phyloP scores from a whole-genome alignment of 371 early-diverging fungal genomes.

The Rhizopus sp. region DNA sequence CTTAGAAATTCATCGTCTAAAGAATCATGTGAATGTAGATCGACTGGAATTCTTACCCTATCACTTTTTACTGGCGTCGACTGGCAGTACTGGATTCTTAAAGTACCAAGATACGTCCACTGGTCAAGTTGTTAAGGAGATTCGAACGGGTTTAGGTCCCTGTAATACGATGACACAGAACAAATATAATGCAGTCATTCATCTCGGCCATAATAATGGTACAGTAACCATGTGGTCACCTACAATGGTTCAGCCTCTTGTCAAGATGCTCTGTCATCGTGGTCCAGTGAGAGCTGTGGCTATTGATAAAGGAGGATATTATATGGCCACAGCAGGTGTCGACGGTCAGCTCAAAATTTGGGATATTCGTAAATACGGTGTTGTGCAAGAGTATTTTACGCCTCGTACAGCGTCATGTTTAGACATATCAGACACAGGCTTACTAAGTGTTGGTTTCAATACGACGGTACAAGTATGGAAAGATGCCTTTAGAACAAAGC shows the following conservation, averaged over 20 bases:
- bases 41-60: slow-evolving; percentile 94
- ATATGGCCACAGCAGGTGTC: slow-evolving; percentile 93
- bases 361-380: slow-evolving; percentile 93
- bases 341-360: slow-evolving; percentile 94
- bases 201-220: slow-evolving; percentile 93
- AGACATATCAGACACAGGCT: slow-evolving; percentile 84
- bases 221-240: slow-evolving; percentile 97
- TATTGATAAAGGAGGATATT: slow-evolving; percentile 83
- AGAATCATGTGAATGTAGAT: slow-evolving; percentile 81
- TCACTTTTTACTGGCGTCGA: slow-evolving; percentile 92
- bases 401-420: slow-evolving; percentile 73
- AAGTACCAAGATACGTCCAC: slow-evolving; percentile 98
- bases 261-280: slow-evolving; percentile 94
- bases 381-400: slow-evolving; percentile 80
- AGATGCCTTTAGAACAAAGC: slow-evolving; percentile 77
- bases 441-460: slow-evolving; percentile 84
- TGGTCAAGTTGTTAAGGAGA: slow-evolving; percentile 87
- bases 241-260: slow-evolving; percentile 75
- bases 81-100: slow-evolving; percentile 82
- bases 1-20: slow-evolving; percentile 92
- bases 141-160: slow-evolving; percentile 77
- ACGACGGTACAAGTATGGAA: slow-evolving; percentile 87
- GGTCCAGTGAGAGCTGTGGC: slow-evolving; percentile 88
- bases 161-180: slow-evolving; percentile 91
- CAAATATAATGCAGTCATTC: slow-evolving; percentile 91